Evolutionary conservation across 768 basidiomycete species (phyloP), one percentile per base, ranked within the genome.

Genomic region (Cyclocybe cylindracea): DNA sequence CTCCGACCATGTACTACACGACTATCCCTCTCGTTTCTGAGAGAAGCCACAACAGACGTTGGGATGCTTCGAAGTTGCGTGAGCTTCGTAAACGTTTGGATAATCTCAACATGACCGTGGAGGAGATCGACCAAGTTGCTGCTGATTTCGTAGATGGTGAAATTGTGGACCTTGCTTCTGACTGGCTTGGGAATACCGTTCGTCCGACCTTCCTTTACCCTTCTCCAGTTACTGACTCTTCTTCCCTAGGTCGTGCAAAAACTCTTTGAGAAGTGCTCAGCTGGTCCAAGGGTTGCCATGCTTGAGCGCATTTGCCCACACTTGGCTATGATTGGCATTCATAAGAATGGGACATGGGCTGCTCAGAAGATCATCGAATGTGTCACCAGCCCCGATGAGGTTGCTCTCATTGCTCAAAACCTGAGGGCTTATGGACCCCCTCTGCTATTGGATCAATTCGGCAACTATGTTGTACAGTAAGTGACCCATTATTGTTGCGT

Each of bases 261-360:
- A 70, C 74, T 99, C 10, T 99, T 96, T 61, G 96, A 98, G 70
- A 87, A 83, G 63, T 93, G 91, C 65, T 90, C 91, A 10, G 70
- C 84, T 36, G 72, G 63, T 3, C 86, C 94, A 31, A 79, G 94
- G 59, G 81, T 92, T 56, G 86, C 87, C 11, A 95, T 99, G 91
- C 76, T 99, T 48, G 95, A 98, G 61, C 86, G 95, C 44, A 88
- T 98, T 55, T 82, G 85, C 3, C 97, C 97, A 43, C 90, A 96
- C 66, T 76, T 99, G 37, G 96, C 96, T 18, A 91, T 92, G 84
- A 97, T 98, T 57, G 97, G 97, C 24, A 94, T 96, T 50, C 97
- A 99, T 78, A 98, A 98, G 78, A 98, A 99, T 59, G 97, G 97
- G 29, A 99, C 97, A 1, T 98, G 97, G 97, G 96, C 96, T 2